Conservation (phyloP, 208 protist species). For the Acanthamoeba lenticulata region DNA sequence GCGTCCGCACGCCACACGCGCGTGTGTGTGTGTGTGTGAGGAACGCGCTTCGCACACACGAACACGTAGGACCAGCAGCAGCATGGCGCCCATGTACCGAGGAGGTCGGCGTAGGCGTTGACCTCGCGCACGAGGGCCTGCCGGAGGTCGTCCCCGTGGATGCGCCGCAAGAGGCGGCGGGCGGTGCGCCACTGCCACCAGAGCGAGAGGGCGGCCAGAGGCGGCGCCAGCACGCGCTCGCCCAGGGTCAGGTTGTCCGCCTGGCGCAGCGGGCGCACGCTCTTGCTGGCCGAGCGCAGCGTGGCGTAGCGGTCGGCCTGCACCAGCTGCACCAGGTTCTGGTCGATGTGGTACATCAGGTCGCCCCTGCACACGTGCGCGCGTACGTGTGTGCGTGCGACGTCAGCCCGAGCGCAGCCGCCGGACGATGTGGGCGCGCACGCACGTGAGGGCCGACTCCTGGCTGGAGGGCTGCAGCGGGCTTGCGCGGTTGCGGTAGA, state of each 20-base stretch:
- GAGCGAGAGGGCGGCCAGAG: not conserved
- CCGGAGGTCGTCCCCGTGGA: constrained; percentile 2
- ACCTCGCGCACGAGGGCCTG: not conserved
- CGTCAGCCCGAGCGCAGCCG: too few species aligned
- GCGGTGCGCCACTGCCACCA: not conserved
- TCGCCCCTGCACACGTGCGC: not conserved
- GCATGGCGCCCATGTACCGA: not conserved
- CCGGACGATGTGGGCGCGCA: not conserved
- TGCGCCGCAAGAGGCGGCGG: not conserved
- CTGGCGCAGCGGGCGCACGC: not conserved
- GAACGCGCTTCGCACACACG: too few species aligned
- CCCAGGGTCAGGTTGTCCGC: not conserved
- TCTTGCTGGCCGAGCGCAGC: not conserved
- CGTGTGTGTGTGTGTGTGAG: not conserved
- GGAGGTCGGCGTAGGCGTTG: not conserved
- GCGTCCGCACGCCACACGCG: too few species aligned
- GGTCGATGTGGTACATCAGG: not conserved
- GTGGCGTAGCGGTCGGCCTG: constrained; percentile 18
- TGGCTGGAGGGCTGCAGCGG: not conserved
- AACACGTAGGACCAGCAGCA: not conserved
- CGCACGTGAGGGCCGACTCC: not conserved
- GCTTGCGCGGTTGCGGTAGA: not conserved
- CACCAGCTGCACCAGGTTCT: not conserved
- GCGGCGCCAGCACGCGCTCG: not conserved
- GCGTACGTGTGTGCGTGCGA: not conserved